Percentiles rank a stretch among this genome's conserved stretches.
Evolutionary conservation across 2,329 filamentous ascomycete genomes (phyloP).

Genomic region (Monosporascus cannonballus): DNA sequence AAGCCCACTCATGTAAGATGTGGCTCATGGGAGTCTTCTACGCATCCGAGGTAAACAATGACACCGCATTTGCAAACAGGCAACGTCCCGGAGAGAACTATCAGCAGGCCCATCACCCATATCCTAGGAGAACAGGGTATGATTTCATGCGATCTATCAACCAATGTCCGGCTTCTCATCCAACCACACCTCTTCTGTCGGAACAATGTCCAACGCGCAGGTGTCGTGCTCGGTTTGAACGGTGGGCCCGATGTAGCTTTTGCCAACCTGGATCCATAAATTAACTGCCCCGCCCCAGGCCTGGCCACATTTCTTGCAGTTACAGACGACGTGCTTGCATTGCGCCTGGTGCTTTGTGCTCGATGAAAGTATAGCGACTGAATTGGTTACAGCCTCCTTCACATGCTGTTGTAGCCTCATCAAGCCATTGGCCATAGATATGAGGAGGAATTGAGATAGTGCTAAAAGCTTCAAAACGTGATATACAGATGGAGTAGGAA

Average conservation of each 20-base stretch:
- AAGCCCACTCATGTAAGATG: constrained; percentile 29
- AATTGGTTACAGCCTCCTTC: too few species aligned
- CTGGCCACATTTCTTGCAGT: constrained; percentile 24
- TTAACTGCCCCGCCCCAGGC: constrained; percentile 28
- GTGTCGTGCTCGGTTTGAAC: constrained; percentile 14
- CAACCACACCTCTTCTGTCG: constrained; percentile 18
- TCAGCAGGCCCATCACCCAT: not conserved
- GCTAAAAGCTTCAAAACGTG: too few species aligned
- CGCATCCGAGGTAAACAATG: constrained; percentile 29
- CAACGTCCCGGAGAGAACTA: constrained; percentile 31
- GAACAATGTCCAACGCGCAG: constrained; percentile 10
- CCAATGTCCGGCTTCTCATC: constrained; percentile 30
- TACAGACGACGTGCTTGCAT: constrained; percentile 32
- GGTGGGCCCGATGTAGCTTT: constrained; percentile 33
- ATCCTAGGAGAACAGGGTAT: not conserved
- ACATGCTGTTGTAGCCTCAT: too few species aligned
- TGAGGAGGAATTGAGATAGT: too few species aligned
- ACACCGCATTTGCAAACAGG: constrained; percentile 26
- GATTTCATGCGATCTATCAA: constrained; percentile 28
- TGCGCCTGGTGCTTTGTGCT: not conserved
- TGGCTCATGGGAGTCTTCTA: constrained; percentile 30
- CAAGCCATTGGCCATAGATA: too few species aligned
- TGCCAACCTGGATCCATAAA: constrained; percentile 34
- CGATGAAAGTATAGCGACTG: not conserved
- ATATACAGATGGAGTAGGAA: too few species aligned